Evolutionary conservation across 768 basidiomycete species (phyloP), one percentile per base, ranked within the genome.

Genomic region (Gautieria morchelliformis): DNA sequence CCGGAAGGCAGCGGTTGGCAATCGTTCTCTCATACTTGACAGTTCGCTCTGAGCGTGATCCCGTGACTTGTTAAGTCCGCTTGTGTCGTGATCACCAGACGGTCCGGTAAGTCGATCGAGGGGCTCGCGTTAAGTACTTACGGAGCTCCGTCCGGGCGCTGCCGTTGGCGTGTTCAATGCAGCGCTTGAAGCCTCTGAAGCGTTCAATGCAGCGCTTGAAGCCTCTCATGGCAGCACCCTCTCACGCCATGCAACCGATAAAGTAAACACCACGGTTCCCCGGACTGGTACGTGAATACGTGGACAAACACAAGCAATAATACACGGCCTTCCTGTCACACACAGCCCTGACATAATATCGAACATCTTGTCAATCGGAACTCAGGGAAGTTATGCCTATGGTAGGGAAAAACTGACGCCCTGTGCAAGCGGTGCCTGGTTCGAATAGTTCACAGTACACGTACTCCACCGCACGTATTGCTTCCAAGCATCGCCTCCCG

Each of bases 401-500:
- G 56, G 56, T 27, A 50, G 37, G 24, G 56, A 22, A 52, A 98
- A 98, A 62, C 80, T 83, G 60, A 98, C 93, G 8, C 94, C 94
- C 70, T 98, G 94, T 0, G 94, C 94, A 37, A 98, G 75, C 9
- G 90, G 93, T 45, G 91, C 84, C 63, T 84, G 81, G 68, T 93
- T 82, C 41, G 89, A 90, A 72, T 88, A 97, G 72, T 97, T 97
- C 69, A 97, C 73, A 11, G 94, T 96, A 69, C 90, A 93, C 47
- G 87, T 82, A 70, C 86, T 85, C 89, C 89, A 94, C 52, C 91
- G 82, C 41, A 93, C 88, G 63, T 93, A 93, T 70, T 95, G 90
- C 69, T 94, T 93, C 95, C 95, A 98, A n/a, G 94, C 88, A 70
- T 97, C 95, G 53, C 94, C 94, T 40, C 95, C 95, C 7, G 90